Evolutionary conservation across 2,329 filamentous ascomycete species (phyloP).

Genomic region (Ophiostoma perfectum): DNA sequence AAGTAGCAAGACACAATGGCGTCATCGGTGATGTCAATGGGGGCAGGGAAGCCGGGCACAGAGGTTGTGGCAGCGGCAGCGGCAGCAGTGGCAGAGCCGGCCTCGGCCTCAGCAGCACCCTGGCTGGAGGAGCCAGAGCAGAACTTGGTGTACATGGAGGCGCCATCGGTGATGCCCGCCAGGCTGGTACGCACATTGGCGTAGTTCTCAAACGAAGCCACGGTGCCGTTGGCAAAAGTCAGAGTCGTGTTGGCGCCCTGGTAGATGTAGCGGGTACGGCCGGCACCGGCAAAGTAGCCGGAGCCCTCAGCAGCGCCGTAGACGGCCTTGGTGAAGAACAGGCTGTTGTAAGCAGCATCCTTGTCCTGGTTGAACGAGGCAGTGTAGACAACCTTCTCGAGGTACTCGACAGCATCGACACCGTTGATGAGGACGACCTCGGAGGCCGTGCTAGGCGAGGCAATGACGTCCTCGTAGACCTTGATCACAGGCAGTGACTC

Average conservation of each 20-base stretch:
- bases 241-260: conserved; percentile 35
- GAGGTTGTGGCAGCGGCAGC: conserved; percentile 8
- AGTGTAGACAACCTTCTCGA: conserved; percentile 39
- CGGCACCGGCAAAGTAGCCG: conserved; percentile 34
- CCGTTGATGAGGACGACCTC: conserved; percentile 32
- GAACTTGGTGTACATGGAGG: conserved; percentile 34
- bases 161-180: conserved; percentile 32
- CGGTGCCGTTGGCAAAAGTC: conserved; percentile 37
- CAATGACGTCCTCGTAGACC: conserved; percentile 37
- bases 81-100: conserved; percentile 13
- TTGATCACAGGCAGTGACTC: conserved; percentile 41
- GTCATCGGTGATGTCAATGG: conserved; percentile 31
- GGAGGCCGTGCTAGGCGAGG: conserved; percentile 25
- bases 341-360: conserved; percentile 36
- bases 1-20: conserved; percentile 35
- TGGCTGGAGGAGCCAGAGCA: conserved; percentile 28
- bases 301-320: conserved; percentile 23
- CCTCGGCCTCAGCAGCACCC: not conserved
- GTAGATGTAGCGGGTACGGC: conserved; percentile 32
- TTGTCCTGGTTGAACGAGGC: conserved; percentile 34
- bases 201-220: conserved; percentile 31
- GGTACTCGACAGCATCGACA: conserved; percentile 34
- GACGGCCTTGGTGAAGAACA: conserved; percentile 34
- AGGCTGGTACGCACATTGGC: conserved; percentile 32
- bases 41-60: conserved; percentile 30